phyloP scores from a whole-genome alignment of 73 alveolate genomes.

The Paramecium tetraurelia region DNA sequence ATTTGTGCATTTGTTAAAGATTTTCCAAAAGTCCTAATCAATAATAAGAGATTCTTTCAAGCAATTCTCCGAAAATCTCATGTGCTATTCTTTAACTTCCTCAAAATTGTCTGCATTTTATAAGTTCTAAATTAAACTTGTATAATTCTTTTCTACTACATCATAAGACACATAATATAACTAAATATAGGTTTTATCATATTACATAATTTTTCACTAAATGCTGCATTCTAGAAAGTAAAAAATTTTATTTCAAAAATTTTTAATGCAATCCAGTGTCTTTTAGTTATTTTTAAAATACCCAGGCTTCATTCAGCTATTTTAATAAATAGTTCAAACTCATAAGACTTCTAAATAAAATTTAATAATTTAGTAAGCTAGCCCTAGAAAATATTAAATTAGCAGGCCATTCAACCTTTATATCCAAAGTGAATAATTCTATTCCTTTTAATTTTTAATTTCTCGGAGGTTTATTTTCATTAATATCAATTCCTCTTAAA shows the following conservation, averaged over 20 bases:
- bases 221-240: slow-evolving; percentile 88
- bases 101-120: slow-evolving; percentile 85
- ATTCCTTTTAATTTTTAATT: slow-evolving; percentile 73
- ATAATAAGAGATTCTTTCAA: slow-evolving; percentile 69
- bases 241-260: slow-evolving; percentile 70
- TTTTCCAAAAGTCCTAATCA: neutral
- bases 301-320: slow-evolving; percentile 82
- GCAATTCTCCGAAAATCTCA: slow-evolving; percentile 90
- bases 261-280: slow-evolving; percentile 73
- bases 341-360: slow-evolving; percentile 87
- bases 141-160: slow-evolving; percentile 90
- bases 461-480: slow-evolving; percentile 51
- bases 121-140: slow-evolving; percentile 70
- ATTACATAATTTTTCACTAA: slow-evolving; percentile 83
- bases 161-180: slow-evolving; percentile 89
- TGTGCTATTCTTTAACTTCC: slow-evolving; percentile 86
- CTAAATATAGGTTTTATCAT: neutral
- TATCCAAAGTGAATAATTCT: slow-evolving; percentile 86
- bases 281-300: slow-evolving; percentile 77
- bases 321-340: slow-evolving; percentile 83
- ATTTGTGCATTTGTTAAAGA: neutral
- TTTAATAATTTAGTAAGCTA: slow-evolving; percentile 83
- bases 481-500: slow-evolving; percentile 64
- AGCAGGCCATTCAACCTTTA: slow-evolving; percentile 91
- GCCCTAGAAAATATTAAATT: slow-evolving; percentile 85